Percentiles rank a stretch among this genome's conserved stretches.
Evolutionary conservation across 257 asterid species (phyloP).

Genomic region (Solanum megistacrolobum): DNA sequence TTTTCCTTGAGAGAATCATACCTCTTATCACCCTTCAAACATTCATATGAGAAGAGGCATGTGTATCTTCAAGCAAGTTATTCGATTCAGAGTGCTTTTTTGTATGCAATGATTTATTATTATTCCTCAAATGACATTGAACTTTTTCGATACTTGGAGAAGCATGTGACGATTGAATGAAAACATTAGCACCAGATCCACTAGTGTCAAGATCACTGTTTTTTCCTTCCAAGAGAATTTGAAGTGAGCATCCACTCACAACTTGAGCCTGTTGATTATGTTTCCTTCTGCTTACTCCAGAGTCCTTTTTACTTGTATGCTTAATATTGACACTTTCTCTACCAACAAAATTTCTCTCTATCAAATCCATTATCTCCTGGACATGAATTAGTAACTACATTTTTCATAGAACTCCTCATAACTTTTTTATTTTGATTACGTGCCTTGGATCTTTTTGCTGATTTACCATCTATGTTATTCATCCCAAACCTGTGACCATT

Average conservation of each 20-base stretch:
- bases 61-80: constrained; percentile 25
- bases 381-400: constrained; percentile 20
- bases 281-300: constrained; percentile 15
- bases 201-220: background rate
- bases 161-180: constrained; percentile 1
- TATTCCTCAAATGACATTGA: background rate
- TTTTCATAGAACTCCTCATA: constrained; percentile 16
- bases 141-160: constrained; percentile 3
- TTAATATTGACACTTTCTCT: constrained; percentile 11
- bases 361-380: constrained; percentile 17
- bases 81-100: constrained; percentile 7
- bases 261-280: constrained; percentile 7
- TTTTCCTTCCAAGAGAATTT: background rate
- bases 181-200: background rate
- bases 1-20: background rate
- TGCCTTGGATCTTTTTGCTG: constrained; percentile 22
- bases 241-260: constrained; percentile 11
- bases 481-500: constrained; percentile 16
- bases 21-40: background rate
- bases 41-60: background rate
- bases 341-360: background rate
- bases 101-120: background rate
- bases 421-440: background rate
- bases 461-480: background rate
- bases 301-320: constrained; percentile 18